phyloP scores from a whole-genome alignment of 2,329 filamentous ascomycete genomes.

The Colletotrichum orchidophilum region DNA sequence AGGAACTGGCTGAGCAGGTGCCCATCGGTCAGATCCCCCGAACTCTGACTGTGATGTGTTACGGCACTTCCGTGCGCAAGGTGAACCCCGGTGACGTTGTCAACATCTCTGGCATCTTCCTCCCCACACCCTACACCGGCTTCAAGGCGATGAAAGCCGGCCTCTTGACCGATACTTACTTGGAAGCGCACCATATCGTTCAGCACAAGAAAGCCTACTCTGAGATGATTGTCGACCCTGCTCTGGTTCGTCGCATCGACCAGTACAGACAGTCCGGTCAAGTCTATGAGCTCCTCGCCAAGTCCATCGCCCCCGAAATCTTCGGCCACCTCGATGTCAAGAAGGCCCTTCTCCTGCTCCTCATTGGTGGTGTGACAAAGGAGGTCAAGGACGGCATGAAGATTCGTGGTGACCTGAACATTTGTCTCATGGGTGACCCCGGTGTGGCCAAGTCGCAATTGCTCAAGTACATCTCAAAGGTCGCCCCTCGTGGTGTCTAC shows the following conservation, averaged over 20 bases:
- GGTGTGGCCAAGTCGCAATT: slow-evolving; percentile 99
- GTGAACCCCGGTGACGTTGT: slow-evolving; percentile 95
- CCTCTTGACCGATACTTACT: slow-evolving; percentile 94
- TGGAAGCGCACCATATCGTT: slow-evolving; percentile 91
- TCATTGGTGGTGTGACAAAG: slow-evolving; percentile 96
- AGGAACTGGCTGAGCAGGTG: slow-evolving; percentile 99
- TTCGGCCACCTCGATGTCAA: slow-evolving; percentile 97
- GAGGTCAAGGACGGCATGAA: slow-evolving; percentile 98
- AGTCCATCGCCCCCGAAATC: slow-evolving; percentile 97
- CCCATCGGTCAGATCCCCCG: slow-evolving; percentile 97
- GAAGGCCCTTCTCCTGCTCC: slow-evolving; percentile 92
- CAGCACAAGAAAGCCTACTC: slow-evolving; percentile 99
- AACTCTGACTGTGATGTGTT: slow-evolving; percentile 87
- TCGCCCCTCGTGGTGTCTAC: slow-evolving; percentile 91
- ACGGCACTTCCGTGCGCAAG: slow-evolving; percentile 84
- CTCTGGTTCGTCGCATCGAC: slow-evolving; percentile 84
- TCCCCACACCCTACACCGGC: slow-evolving; percentile 98
- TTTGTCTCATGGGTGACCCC: slow-evolving; percentile 98
- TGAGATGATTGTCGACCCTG: slow-evolving; percentile 84
- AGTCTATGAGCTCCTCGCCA: slow-evolving; percentile 94
- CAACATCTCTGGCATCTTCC: slow-evolving; percentile 93
- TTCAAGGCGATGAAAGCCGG: slow-evolving; percentile 97
- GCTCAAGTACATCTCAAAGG: slow-evolving; percentile 98
- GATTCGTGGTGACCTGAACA: slow-evolving; percentile 98
- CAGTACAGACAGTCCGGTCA: slow-evolving; percentile 86